Base-by-base conservation (phyloP, 495 filamentous ascomycete species). In the Chaetomium cochliodes region DNA sequence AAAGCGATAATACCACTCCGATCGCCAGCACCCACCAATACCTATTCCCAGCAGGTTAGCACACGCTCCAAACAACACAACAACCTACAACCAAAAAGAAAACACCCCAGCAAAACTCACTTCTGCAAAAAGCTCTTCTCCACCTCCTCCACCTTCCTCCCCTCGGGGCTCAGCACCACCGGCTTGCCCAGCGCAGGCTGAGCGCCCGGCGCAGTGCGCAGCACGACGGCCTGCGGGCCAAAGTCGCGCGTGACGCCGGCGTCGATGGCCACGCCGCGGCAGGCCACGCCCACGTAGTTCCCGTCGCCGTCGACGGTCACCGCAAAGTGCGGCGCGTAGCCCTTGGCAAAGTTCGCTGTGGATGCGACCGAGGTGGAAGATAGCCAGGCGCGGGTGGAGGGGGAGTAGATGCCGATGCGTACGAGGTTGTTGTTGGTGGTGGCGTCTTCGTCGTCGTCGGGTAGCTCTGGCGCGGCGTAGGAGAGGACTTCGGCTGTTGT, bases 91-190 rank as follows among this genome's bases (percentile, higher is more conserved):
- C 77, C 67, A 77, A 74, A 51, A 80, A 67, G 64, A 79, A 79
- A 0, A 52, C 33, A 37, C 33, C 30, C 8, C 33, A 12, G 33
- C 33, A 47, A 8, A 51, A 82, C 82, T 70, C 77, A 90, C 87
- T 89, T 90, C 74, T 91, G 88, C 52, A 91, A 73, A 66, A 90
- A 85, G 0, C 80, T 80, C 82, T 90, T 90, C 82, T 90, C 86
- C 72, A 76, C 81, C 53, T 76, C 81, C 55, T 77, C 81, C 51
- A 79, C 79, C 59, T 75, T 78, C 74, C 80, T 86, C 12, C 88
- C 88, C 68, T 89, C 85, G 0, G 81, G 71, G 62, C 77, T 81
- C 62, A 90, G 67, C 49, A 90, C 85, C 5, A 91, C 76, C 2
- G 88, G 87, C 70, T 81, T 86, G 68, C 90, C 90, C 67, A 90